Evolutionary conservation across 108 stramenopile genomes (phyloP).

Genomic region (Nitzschia sp.): DNA sequence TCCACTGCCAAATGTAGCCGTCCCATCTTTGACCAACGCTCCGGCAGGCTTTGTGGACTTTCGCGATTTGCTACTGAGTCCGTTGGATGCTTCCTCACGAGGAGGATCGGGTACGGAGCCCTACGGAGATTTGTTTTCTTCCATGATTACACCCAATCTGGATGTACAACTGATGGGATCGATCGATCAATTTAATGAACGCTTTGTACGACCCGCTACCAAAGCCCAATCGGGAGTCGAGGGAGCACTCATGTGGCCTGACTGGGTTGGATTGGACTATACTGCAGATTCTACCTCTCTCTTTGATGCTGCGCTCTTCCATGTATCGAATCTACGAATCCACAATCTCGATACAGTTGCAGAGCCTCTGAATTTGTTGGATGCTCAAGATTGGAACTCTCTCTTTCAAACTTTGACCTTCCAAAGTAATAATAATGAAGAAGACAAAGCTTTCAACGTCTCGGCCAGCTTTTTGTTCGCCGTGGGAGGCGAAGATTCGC

Average conservation of each 20-base stretch:
- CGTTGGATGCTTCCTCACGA: constrained; percentile 20
- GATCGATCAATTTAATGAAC: constrained; percentile 14
- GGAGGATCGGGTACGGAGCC: constrained; percentile 32
- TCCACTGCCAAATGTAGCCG: not conserved
- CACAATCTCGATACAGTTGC: constrained; percentile 24
- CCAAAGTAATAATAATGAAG: not conserved
- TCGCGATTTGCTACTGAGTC: constrained; percentile 58
- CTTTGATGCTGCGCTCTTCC: constrained; percentile 17
- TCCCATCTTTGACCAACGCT: not conserved
- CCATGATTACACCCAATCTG: constrained; percentile 24
- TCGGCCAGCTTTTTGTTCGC: constrained; percentile 27
- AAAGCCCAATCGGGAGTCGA: constrained; percentile 28
- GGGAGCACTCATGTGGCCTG: constrained; percentile 5
- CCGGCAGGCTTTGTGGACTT: constrained; percentile 44
- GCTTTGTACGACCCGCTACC: constrained; percentile 13
- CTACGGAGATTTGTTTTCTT: constrained; percentile 36
- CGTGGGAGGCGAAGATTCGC: constrained; percentile 43
- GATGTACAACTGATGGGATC: constrained; percentile 11
- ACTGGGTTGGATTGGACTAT: not conserved
- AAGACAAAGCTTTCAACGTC: constrained; percentile 2
- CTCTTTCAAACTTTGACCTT: constrained; percentile 10
- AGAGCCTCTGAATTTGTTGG: constrained; percentile 10
- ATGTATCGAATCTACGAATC: constrained; percentile 22
- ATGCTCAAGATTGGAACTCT: constrained; percentile 13
- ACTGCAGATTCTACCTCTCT: not conserved